Evolutionary conservation across 441 rosid genomes (phyloP).

Genomic region (Eutrema salsugineum): DNA sequence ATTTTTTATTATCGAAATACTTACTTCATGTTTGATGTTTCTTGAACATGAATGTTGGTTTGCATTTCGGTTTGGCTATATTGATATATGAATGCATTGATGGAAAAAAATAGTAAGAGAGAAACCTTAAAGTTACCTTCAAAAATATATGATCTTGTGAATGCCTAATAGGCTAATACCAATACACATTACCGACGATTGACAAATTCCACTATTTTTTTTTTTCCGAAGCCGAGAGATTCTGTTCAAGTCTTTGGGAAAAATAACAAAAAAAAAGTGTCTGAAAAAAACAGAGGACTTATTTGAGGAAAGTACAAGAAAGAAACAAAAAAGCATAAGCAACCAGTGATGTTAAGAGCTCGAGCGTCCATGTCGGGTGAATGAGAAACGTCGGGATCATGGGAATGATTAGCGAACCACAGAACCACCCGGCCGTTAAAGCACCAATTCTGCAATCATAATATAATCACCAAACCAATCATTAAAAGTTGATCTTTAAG

Average conservation of each 20-base stretch:
- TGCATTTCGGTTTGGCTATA: neutral
- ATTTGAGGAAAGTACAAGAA: constrained; percentile 84
- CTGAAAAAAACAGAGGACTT: constrained; percentile 2
- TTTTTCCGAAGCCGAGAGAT: neutral
- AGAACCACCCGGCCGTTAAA: constrained; percentile 73
- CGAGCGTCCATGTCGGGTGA: constrained; percentile 91
- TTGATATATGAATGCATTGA: neutral
- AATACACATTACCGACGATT: too few species aligned
- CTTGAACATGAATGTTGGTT: neutral
- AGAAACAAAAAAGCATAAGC: constrained; percentile 75
- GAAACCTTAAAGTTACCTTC: neutral
- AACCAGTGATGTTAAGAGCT: constrained; percentile 86
- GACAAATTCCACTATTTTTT: neutral
- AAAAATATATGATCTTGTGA: too few species aligned
- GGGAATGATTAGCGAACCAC: constrained; percentile 75
- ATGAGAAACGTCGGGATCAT: constrained; percentile 68
- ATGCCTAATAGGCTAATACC: too few species aligned
- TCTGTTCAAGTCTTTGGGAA: neutral
- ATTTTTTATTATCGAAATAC: neutral
- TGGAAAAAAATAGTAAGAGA: neutral
- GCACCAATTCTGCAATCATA: constrained; percentile 60
- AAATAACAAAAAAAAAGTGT: neutral
- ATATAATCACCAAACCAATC: neutral
- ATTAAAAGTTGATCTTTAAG: neutral
- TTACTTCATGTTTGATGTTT: neutral